A percentile compares a stretch with the other conserved stretches of the same genome.
Evolutionary conservation across 257 asterid genomes (phyloP).

Genomic region (Perilla frutescens): DNA sequence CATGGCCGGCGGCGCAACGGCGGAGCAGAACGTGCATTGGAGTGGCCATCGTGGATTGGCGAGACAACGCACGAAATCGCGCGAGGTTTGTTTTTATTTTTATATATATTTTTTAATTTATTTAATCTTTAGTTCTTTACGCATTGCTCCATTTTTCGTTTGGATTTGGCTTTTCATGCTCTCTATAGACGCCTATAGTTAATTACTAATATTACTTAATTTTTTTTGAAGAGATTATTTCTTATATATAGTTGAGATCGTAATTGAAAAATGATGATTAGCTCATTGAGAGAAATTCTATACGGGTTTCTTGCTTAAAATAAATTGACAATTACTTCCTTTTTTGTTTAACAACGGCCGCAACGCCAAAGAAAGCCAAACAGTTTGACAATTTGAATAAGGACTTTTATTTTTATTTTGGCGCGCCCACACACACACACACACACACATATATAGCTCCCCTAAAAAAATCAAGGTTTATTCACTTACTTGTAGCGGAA

Average conservation of each 20-base stretch:
- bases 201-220: too few species aligned
- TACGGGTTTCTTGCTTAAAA: too few species aligned
- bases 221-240: neutral
- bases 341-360: too few species aligned
- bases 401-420: too few species aligned
- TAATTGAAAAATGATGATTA: neutral
- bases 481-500: too few species aligned
- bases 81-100: conserved; percentile 31
- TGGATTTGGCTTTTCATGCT: conserved; percentile 20
- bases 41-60: conserved; percentile 23
- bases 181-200: too few species aligned
- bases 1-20: conserved; percentile 40
- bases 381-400: too few species aligned
- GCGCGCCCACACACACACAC: too few species aligned
- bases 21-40: conserved; percentile 38
- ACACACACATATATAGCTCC: too few species aligned
- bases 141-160: conserved; percentile 29
- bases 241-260: neutral
- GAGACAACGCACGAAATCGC: conserved; percentile 43
- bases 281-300: neutral
- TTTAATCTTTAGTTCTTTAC: neutral
- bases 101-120: neutral
- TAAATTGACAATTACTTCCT: too few species aligned
- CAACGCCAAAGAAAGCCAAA: too few species aligned
- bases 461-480: too few species aligned